Evolutionary conservation across 495 filamentous ascomycete genomes (phyloP).

Genomic region (Penicillium waksmanii): DNA sequence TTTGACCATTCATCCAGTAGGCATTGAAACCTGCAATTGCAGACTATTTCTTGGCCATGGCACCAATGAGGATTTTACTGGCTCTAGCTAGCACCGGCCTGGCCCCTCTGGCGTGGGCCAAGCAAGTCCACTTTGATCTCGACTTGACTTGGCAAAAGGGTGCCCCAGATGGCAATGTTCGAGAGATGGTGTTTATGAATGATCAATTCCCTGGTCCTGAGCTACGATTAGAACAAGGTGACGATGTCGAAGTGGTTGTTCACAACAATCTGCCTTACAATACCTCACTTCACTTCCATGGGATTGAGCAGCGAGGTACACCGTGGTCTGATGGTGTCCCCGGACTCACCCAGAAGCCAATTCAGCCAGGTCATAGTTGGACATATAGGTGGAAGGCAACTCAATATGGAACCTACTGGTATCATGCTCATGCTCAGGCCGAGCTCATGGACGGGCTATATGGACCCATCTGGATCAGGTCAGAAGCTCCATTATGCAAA

Average conservation of each 20-base stretch:
- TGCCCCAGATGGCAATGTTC: slow-evolving; percentile 42
- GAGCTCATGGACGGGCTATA: slow-evolving; percentile 57
- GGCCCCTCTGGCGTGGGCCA: slow-evolving; percentile 20
- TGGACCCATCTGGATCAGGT: slow-evolving; percentile 51
- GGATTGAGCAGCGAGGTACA: slow-evolving; percentile 38
- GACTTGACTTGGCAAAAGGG: slow-evolving; percentile 45
- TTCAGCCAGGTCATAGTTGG: slow-evolving; percentile 50
- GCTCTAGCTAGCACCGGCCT: slow-evolving; percentile 17
- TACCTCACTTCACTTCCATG: slow-evolving; percentile 52
- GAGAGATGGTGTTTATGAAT: slow-evolving; percentile 60
- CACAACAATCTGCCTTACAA: slow-evolving; percentile 56
- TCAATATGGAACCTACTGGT: slow-evolving; percentile 39
- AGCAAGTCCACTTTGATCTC: slow-evolving; percentile 33
- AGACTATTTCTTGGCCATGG: slow-evolving; percentile 9
- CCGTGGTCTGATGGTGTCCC: slow-evolving; percentile 57
- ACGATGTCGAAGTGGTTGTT: slow-evolving; percentile 58
- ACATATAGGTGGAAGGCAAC: slow-evolving; percentile 46
- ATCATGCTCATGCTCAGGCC: slow-evolving; percentile 52
- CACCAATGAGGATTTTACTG: slow-evolving; percentile 13
- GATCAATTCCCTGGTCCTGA: slow-evolving; percentile 59
- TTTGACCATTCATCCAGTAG: background rate
- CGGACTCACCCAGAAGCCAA: slow-evolving; percentile 47
- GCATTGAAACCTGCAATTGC: background rate
- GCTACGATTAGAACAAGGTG: slow-evolving; percentile 58
- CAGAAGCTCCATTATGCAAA: background rate